Evolutionary conservation across 2,329 filamentous ascomycete genomes (phyloP).

Genomic region (Ramularia collo-cygni): DNA sequence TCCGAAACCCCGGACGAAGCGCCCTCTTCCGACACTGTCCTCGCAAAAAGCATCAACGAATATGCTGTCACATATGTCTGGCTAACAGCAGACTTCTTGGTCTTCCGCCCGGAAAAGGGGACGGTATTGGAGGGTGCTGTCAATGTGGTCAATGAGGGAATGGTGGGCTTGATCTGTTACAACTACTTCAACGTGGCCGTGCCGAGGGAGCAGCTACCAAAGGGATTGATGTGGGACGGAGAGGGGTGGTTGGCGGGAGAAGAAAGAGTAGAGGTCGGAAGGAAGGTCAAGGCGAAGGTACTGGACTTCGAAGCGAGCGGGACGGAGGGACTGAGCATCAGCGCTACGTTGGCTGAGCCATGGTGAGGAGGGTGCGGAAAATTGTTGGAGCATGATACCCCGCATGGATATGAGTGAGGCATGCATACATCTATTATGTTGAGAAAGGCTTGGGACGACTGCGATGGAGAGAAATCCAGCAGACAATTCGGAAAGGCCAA

Average conservation of each 20-base stretch:
- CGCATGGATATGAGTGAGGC: no score
- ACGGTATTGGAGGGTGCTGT: constrained; percentile 72
- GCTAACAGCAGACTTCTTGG: constrained; percentile 77
- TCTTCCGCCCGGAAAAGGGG: constrained; percentile 71
- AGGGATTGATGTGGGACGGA: constrained; percentile 64
- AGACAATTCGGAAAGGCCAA: no score
- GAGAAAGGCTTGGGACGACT: no score
- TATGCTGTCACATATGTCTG: constrained; percentile 82
- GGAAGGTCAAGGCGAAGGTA: constrained; percentile 63
- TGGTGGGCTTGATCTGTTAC: constrained; percentile 82
- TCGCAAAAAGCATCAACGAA: constrained; percentile 58
- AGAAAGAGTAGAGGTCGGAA: constrained; percentile 30
- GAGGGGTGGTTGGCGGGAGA: constrained; percentile 71
- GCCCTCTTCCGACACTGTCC: constrained; percentile 21
- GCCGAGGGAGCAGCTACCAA: constrained; percentile 66
- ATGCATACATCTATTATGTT: no score
- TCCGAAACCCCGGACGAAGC: constrained; percentile 39
- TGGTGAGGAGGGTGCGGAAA: no score
- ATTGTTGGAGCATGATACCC: no score
- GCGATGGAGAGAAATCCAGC: no score
- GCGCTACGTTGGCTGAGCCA: constrained; percentile 13
- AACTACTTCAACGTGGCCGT: constrained; percentile 90
- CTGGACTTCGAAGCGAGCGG: constrained; percentile 70
- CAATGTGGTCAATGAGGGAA: constrained; percentile 80
- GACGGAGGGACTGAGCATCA: constrained; percentile 16